Base-by-base conservation (phyloP, 768 basidiomycete species). In the Leccinum disarticulatum region DNA sequence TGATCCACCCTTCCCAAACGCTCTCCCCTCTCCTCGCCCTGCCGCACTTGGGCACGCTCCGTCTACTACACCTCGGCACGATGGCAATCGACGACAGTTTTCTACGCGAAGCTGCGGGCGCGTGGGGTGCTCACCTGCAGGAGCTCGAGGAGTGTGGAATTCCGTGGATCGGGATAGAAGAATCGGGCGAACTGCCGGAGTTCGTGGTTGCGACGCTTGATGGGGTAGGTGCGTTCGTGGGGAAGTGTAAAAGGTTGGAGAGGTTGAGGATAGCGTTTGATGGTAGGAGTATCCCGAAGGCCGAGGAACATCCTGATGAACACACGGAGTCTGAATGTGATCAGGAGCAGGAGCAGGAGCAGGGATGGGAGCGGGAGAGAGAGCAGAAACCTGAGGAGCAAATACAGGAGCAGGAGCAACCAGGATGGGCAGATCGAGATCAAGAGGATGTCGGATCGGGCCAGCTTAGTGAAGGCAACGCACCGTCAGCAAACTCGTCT, bases 21-120 rank as follows among this genome's bases (percentile, higher is more conserved):
- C 59, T 73, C 14, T 51, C 59, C 0, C 73, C 72, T 11, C 63
- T 73, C 6, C 63, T 73, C 27, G 36, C 61, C 14, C 70, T 66
- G 9, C 65, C 48, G 11, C 56, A 61, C 4, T 46, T 73, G 6
- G 64, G 68, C 47, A 50, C 48, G 30, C 63, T 73, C 14, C 55
- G 63, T 30, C 62, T 73, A 14, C 59, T 65, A 13, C 68, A 73
- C 28, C 62, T 71, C 0, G 72, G 73, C 13, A 66, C 64, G 38
- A 61, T 74, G 17, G 64, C 68, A 33, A 59, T 74, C 14, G 66
- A 73, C 28, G 69, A 73, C 31, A 61, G 47, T 2, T 73, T 73
- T 55, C 36, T 73, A 41, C 61, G 54, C 8, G 61, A 66, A 9
- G 73, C 68, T 1, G 73, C 66, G 19, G 56, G 47, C 13, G 73